Conservation (phyloP, 768 basidiomycete genomes). For the Jaapia argillacea region DNA sequence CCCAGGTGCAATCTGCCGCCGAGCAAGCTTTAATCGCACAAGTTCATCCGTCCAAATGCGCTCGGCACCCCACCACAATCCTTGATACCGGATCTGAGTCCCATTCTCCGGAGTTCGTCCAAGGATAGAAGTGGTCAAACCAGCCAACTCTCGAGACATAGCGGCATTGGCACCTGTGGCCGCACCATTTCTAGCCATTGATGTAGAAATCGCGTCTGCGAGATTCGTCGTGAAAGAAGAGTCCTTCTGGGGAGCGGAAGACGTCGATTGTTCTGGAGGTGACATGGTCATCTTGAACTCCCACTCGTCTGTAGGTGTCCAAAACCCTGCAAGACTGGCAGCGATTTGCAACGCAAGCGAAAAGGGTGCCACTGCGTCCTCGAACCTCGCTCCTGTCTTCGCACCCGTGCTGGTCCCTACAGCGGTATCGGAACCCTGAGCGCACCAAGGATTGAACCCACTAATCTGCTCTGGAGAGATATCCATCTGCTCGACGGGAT, state of each 20-base stretch:
- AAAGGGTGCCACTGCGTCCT: slow-evolving; percentile 49
- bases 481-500: slow-evolving; percentile 33
- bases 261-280: background rate
- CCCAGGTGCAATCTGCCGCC: slow-evolving; percentile 54
- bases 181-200: no score
- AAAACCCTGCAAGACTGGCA: slow-evolving; percentile 48
- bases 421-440: slow-evolving; percentile 19
- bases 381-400: slow-evolving; percentile 24
- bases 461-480: slow-evolving; percentile 19
- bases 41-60: slow-evolving; percentile 84
- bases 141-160: slow-evolving; percentile 12
- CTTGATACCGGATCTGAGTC: slow-evolving; percentile 57
- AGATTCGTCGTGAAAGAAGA: background rate
- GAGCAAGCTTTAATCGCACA: slow-evolving; percentile 64
- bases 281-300: slow-evolving; percentile 41
- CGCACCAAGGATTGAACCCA: slow-evolving; percentile 12
- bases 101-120: slow-evolving; percentile 19
- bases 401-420: background rate
- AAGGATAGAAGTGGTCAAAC: slow-evolving; percentile 14
- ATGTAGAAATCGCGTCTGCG: background rate
- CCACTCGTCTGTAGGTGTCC: slow-evolving; percentile 70
- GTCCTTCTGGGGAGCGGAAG: slow-evolving; percentile 1
- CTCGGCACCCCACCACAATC: slow-evolving; percentile 86
- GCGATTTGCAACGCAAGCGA: slow-evolving; percentile 68
- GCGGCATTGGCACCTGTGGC: background rate